A percentile compares a stretch with the other conserved stretches of the same genome.
These are phyloP conservation scores for Tolypocladium cylindrosporum DNA, from an alignment of 2,329 filamentous ascomycete genomes.

Conservation along the genomic window DNA sequence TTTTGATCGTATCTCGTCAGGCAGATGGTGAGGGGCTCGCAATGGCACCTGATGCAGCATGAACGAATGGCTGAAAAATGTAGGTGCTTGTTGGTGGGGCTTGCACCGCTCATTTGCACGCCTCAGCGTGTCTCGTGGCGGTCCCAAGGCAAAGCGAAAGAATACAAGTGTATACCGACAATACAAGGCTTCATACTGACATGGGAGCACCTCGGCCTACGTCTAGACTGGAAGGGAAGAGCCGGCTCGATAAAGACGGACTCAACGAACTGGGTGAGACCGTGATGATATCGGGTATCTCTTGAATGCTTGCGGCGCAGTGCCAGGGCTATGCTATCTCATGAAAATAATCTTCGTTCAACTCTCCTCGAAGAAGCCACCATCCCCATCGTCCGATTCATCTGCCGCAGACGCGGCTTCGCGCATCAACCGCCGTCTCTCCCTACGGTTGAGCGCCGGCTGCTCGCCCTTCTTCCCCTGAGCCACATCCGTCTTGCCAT, in stretches of 20 bases:
- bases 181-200: no score
- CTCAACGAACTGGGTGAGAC: no score
- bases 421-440: conserved; percentile 24
- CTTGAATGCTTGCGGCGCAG: neutral
- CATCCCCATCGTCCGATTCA: conserved; percentile 35
- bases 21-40: neutral
- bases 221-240: neutral
- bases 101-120: neutral
- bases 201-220: neutral
- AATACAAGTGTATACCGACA: no score
- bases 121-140: no score
- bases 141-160: no score
- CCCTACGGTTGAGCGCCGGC: conserved; percentile 22
- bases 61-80: neutral
- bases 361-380: conserved; percentile 46
- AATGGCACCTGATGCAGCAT: neutral
- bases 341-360: neutral
- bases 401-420: conserved; percentile 21
- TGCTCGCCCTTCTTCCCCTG: conserved; percentile 13
- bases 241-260: neutral
- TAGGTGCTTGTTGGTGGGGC: neutral
- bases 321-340: neutral
- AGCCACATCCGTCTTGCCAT: conserved; percentile 9
- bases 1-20: neutral
- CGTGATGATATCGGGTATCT: neutral